Conservation (phyloP, 495 filamentous ascomycete genomes). For the Aspergillus ostianus region DNA sequence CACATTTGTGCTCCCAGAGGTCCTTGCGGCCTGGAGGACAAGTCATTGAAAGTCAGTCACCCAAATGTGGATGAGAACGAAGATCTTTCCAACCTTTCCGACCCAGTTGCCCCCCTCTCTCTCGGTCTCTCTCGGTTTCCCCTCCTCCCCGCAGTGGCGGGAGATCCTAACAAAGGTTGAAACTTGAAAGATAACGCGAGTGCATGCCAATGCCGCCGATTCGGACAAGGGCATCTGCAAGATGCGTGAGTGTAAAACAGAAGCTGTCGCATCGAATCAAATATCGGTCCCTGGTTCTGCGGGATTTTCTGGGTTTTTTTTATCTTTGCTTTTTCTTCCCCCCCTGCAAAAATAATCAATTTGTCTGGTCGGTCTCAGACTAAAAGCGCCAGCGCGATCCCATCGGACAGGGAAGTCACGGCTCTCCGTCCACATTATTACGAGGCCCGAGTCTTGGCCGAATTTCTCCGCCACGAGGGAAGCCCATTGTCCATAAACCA, state of each 20-base stretch:
- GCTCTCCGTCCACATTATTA: not conserved
- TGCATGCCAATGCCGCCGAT: not conserved
- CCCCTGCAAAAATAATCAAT: too few relatives aligned
- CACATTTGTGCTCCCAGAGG: not conserved
- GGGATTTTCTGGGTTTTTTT: not conserved
- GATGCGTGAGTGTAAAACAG: not conserved
- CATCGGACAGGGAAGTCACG: not conserved
- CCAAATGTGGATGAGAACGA: not conserved
- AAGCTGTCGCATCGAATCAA: not conserved
- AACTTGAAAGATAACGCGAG: not conserved
- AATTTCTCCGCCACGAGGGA: not conserved
- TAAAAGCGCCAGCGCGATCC: not conserved
- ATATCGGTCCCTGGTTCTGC: not conserved
- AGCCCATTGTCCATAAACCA: not conserved
- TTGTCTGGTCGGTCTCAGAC: not conserved
- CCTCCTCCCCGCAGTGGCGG: not conserved
- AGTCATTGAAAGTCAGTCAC: not conserved
- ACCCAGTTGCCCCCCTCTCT: not conserved
- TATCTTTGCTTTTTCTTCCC: not conserved
- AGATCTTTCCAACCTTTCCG: not conserved
- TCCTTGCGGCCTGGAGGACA: not conserved
- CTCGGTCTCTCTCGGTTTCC: not conserved
- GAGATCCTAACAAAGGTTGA: not conserved
- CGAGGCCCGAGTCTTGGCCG: not conserved
- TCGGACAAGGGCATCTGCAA: not conserved